Evolutionary conservation across 345 rosid species (phyloP).

Genomic region (Fremontodendron californicum): DNA sequence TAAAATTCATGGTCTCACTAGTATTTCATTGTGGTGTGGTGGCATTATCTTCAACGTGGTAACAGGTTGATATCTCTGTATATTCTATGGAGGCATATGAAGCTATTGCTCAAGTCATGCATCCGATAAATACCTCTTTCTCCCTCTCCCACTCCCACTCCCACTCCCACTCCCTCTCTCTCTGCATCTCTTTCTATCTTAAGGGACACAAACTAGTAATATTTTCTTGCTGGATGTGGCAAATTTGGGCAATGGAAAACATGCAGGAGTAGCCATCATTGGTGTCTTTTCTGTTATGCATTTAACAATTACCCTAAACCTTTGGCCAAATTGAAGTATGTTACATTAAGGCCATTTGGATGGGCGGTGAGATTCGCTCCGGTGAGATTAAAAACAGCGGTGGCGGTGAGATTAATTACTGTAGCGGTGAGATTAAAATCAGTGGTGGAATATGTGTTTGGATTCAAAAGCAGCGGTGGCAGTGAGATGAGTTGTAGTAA

Average conservation of each 20-base stretch:
- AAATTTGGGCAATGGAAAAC: not conserved
- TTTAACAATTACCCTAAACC: not conserved
- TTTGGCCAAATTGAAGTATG: not conserved
- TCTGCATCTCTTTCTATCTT: not conserved
- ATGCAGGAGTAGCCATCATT: not conserved
- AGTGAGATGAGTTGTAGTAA: no score
- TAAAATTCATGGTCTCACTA: not conserved
- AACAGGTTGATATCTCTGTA: not conserved
- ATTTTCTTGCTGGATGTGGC: not conserved
- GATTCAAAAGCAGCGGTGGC: no score
- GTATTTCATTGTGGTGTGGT: not conserved
- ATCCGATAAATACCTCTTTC: not conserved
- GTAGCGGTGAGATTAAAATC: no score
- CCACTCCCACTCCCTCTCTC: no score
- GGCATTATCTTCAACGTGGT: not conserved
- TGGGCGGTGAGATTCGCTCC: no score
- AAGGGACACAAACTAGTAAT: not conserved
- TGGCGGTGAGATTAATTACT: no score
- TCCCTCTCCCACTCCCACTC: no score
- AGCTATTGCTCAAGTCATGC: not conserved
- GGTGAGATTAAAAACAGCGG: no score
- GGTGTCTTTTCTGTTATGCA: not conserved
- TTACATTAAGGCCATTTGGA: not conserved
- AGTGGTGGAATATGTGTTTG: no score
- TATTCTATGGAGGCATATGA: not conserved